Evolutionary conservation across 2,329 filamentous ascomycete genomes (phyloP), one percentile per base, ranked within the genome.

Genomic region (Neonectria neomacrospora): DNA sequence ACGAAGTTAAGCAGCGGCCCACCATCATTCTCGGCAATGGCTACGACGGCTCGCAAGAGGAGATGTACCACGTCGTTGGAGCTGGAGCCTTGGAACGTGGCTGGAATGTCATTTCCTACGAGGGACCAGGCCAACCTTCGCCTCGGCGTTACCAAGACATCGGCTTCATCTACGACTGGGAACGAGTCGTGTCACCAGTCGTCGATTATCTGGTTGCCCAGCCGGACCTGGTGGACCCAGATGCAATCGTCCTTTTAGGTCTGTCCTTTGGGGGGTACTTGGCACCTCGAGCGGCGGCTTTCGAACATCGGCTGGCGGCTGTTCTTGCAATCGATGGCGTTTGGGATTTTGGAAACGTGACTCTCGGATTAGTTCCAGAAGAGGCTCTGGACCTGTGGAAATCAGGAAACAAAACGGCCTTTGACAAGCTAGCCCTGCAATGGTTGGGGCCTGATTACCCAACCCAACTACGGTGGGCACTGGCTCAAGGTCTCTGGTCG

Each of bases 401-500:
- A 7, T 58, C 68, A 0, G 71, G 64, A 16, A 69, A 2, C 50
- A 68, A 1, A 42, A 58, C 34, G n/a, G 37, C 42, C 0, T 73
- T 74, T 16, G 70, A 74, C 34, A 48, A 67, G 2, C 34, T 54
- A 3, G n/a, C 61, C 11, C 0, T 51, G 5, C 34, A 37, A 2
- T 34, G 63, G 1, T 44, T 65, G 2, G 58, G 58, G n/a, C 63
- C 68, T 1, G 22, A 64, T 2, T 22, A 48, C 1, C 39, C 68
- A 7, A 71, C 75, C 0, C 47, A 26, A 14, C 44, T 69, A 7
- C 67, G 68, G 20, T 79, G 77, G 77, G 74, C 67, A 37, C 45
- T 78, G 5, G 65, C 71, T 1, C 75, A 79, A 30, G 77, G 72
- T 2, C 64, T 78, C 1, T 78, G 77, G 76, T 67, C 68, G 1